Evolutionary conservation across 768 basidiomycete species (phyloP).

Genomic region (Suillus cothurnatus): DNA sequence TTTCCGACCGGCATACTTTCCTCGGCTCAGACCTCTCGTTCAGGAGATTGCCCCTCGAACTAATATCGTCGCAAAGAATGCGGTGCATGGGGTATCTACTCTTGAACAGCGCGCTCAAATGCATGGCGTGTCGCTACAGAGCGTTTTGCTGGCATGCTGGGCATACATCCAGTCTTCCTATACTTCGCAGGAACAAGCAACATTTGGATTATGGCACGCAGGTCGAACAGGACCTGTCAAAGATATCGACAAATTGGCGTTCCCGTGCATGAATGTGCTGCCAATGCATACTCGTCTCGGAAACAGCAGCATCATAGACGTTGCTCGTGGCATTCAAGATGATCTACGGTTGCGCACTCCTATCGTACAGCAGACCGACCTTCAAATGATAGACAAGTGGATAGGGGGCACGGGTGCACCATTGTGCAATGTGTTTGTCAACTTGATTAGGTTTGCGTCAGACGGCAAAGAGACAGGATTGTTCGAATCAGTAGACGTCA

Average conservation of each 20-base stretch:
- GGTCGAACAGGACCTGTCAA: slow-evolving; percentile 41
- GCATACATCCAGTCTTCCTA: slow-evolving; percentile 39
- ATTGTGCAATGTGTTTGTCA: slow-evolving; percentile 47
- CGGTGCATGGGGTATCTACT: slow-evolving; percentile 44
- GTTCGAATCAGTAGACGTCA: slow-evolving; percentile 39
- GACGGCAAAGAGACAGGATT: slow-evolving; percentile 18
- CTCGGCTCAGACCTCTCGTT: slow-evolving; percentile 13
- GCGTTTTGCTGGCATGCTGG: slow-evolving; percentile 48
- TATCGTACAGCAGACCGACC: slow-evolving; percentile 43
- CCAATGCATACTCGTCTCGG: slow-evolving; percentile 36
- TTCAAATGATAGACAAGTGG: slow-evolving; percentile 40
- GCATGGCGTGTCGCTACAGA: slow-evolving; percentile 38
- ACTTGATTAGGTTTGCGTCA: slow-evolving; percentile 41
- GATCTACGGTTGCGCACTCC: slow-evolving; percentile 41
- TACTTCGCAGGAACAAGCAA: slow-evolving; percentile 29
- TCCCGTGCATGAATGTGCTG: slow-evolving; percentile 48
- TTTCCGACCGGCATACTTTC: slow-evolving; percentile 32
- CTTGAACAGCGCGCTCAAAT: slow-evolving; percentile 47
- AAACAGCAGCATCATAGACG: slow-evolving; percentile 22
- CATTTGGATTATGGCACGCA: slow-evolving; percentile 51
- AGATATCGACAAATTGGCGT: slow-evolving; percentile 39
- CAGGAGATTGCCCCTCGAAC: slow-evolving; percentile 2
- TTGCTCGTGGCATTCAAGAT: slow-evolving; percentile 36
- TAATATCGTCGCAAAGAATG: slow-evolving; percentile 37
- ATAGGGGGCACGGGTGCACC: slow-evolving; percentile 29